These are phyloP conservation scores for Rutidosis leptorrhynchoides DNA, from an alignment of 129 eudicot genomes.

Conservation along the genomic window DNA sequence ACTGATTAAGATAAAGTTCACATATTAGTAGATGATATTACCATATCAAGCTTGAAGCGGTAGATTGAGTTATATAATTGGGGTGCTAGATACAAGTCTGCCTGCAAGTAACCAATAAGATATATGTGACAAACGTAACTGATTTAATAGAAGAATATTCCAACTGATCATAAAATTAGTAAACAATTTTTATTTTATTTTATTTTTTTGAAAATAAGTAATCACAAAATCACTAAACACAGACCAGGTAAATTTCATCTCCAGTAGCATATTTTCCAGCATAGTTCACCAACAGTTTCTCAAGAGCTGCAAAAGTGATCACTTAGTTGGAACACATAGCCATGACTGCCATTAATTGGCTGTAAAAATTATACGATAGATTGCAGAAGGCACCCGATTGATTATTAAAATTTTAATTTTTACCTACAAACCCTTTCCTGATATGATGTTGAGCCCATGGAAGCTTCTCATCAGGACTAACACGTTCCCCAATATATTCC, in stretches of 20 bases:
- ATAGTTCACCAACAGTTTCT: slow-evolving; percentile 54
- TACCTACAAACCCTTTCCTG: slow-evolving; percentile 64
- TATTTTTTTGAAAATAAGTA: not conserved
- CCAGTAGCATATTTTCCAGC: slow-evolving; percentile 92
- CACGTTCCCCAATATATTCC: slow-evolving; percentile 52
- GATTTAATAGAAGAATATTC: not conserved
- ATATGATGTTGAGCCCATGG: slow-evolving; percentile 65
- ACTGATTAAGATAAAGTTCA: not conserved
- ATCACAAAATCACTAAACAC: slow-evolving; percentile 14
- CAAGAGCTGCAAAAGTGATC: slow-evolving; percentile 56
- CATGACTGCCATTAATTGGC: not conserved
- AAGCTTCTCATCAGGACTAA: slow-evolving; percentile 53
- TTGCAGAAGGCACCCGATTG: too few relatives aligned
- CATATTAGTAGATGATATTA: slow-evolving; percentile 6
- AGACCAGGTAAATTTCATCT: slow-evolving; percentile 72
- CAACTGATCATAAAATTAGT: not conserved
- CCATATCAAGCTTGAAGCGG: slow-evolving; percentile 38
- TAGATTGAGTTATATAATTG: slow-evolving; percentile 63
- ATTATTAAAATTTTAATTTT: not conserved
- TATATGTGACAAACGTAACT: not conserved
- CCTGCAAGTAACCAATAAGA: slow-evolving; percentile 46
- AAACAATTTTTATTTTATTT: too few relatives aligned
- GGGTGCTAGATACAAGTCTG: slow-evolving; percentile 79
- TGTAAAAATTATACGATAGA: too few relatives aligned
- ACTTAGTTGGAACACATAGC: slow-evolving; percentile 8